A percentile compares a stretch with the other conserved stretches of the same genome.
Evolutionary conservation across 2,329 filamentous ascomycete genomes (phyloP).

Genomic region (Stachybotrys chartarum): DNA sequence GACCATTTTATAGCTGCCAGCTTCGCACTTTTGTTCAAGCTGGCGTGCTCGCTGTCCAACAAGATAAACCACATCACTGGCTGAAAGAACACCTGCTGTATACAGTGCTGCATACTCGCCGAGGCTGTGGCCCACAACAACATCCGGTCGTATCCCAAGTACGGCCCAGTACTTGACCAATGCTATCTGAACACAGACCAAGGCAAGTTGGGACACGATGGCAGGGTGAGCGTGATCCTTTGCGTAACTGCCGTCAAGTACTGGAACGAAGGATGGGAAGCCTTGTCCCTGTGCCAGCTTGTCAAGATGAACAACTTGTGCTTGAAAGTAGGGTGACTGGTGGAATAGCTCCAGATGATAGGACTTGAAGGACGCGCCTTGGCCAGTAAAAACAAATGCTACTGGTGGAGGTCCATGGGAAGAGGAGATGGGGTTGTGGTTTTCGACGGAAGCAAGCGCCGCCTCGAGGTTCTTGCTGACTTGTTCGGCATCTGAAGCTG

Average conservation of each 20-base stretch:
- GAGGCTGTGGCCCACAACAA: conserved; percentile 42
- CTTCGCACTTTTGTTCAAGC: conserved; percentile 45
- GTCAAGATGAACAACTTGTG: conserved; percentile 24
- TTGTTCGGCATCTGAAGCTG: not conserved
- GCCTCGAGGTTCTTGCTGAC: not conserved
- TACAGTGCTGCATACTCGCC: conserved; percentile 58
- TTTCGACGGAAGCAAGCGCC: not conserved
- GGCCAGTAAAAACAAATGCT: conserved; percentile 35
- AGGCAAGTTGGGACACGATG: conserved; percentile 26
- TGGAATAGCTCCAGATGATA: conserved; percentile 24
- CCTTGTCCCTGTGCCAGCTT: conserved; percentile 20
- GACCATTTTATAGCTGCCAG: conserved; percentile 22
- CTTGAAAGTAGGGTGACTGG: conserved; percentile 20
- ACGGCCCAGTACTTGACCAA: conserved; percentile 23
- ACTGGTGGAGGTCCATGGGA: conserved; percentile 8
- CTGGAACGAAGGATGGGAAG: conserved; percentile 28
- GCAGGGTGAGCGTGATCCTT: conserved; percentile 8
- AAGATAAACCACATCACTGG: conserved; percentile 52
- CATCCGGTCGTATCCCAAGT: conserved; percentile 29
- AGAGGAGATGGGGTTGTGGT: not conserved
- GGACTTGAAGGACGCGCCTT: conserved; percentile 24
- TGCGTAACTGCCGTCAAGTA: conserved; percentile 36
- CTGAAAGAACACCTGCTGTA: conserved; percentile 51
- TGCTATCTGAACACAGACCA: conserved; percentile 32
- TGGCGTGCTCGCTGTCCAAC: conserved; percentile 51